Evolutionary conservation across 2,329 filamentous ascomycete genomes (phyloP), one percentile per base, ranked within the genome.

Genomic region (Fusarium musae): DNA sequence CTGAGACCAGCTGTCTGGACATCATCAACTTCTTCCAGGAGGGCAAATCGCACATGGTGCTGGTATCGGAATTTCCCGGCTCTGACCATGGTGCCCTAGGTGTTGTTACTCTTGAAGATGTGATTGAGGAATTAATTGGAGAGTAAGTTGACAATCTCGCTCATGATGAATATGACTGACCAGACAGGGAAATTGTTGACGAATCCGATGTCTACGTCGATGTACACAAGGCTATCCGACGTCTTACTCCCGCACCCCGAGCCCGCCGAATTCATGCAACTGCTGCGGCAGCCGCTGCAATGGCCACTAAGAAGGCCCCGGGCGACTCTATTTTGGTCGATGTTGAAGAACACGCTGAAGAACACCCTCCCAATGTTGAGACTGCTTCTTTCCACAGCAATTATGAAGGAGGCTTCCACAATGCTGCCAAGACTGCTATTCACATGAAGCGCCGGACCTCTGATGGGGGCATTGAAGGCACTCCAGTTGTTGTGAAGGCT

Each of bases 1-100:
- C 96, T 0, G 94, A 98, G 80, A 99, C 96, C 1, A 98, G 95
- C 84, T 99, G 96, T 81, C 84, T 99, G 63, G 96, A 99, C 81
- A 98, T 99, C 78, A 94, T 99, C 84, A 99, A 99, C 84, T 99
- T 98, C 83, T 99, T 99, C 85, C 96, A 99, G 82, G 96, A 99
- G 85, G 96, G 96, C 78, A 99, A 99, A 82, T 97, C 95, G 3
- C 96, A 99, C 82, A 97, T 99, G 95, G 96, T 98, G 1, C 86
- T 99, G 34, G 96, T 98, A 13, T 98, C 96, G 0, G 93, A 97
- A 78, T 87, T 83, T 37, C 96, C 96, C 2, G 95, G 96, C n/a
- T 94, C 97, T 74, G 92, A 97, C 78, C 91, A 93, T 78, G 96
- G 96, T 50, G 95, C 95, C 10, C 86, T 97, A 17, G 96, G 96